These are phyloP conservation scores for Lipomyces yamadae DNA, from an alignment of 805 yeast genomes.

Conservation along the genomic window DNA sequence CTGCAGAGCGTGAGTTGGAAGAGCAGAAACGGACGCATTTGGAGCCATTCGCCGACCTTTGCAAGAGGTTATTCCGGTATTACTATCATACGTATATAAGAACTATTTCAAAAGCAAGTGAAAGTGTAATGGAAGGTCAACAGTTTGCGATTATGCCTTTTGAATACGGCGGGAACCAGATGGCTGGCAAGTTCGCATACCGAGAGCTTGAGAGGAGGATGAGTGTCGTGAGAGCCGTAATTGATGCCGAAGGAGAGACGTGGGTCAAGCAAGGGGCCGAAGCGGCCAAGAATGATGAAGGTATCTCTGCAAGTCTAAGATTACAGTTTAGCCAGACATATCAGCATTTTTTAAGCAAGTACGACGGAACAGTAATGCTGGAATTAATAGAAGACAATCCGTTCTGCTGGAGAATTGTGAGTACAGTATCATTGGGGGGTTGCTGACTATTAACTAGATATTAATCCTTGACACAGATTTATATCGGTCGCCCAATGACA, in stretches of 20 bases:
- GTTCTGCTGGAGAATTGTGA: slow-evolving; percentile 22
- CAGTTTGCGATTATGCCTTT: slow-evolving; percentile 20
- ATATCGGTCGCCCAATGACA: slow-evolving; percentile 27
- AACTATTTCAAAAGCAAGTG: slow-evolving; percentile 6
- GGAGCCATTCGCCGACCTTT: slow-evolving; percentile 22
- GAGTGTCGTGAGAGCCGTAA: slow-evolving; percentile 7
- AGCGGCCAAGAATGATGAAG: slow-evolving; percentile 7
- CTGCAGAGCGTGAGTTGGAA: neutral
- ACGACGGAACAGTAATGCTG: slow-evolving; percentile 23
- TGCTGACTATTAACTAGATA: neutral
- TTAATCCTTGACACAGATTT: neutral
- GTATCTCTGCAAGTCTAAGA: slow-evolving; percentile 14
- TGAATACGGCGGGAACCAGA: slow-evolving; percentile 16
- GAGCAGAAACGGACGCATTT: neutral
- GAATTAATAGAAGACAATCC: slow-evolving; percentile 25
- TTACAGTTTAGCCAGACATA: slow-evolving; percentile 6
- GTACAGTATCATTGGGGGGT: neutral
- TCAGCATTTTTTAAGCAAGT: neutral
- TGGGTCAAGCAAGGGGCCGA: slow-evolving; percentile 24
- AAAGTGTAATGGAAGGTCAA: neutral
- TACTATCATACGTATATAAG: slow-evolving; percentile 18
- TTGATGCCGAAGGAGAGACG: slow-evolving; percentile 21
- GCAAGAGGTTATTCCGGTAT: slow-evolving; percentile 20
- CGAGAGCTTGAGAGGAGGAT: slow-evolving; percentile 18
- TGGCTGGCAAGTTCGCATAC: slow-evolving; percentile 21